Evolutionary conservation across 805 yeast genomes (phyloP).

Genomic region (Ogataea neopini): DNA sequence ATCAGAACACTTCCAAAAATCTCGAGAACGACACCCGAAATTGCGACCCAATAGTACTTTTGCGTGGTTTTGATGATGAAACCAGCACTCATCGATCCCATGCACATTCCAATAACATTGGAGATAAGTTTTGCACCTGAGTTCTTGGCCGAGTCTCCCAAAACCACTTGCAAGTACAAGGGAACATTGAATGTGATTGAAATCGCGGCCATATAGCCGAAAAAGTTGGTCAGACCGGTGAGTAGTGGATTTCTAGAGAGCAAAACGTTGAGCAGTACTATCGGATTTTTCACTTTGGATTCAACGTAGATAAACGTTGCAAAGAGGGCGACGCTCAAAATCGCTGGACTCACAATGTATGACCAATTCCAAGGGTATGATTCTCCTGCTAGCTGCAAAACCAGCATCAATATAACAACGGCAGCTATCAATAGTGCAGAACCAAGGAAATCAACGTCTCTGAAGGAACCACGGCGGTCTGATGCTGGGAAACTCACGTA

Average conservation of each 20-base stretch:
- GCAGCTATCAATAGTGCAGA: neutral
- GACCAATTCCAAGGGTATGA: neutral
- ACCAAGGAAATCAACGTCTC: neutral
- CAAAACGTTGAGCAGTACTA: neutral
- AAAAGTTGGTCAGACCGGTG: neutral
- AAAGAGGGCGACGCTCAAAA: neutral
- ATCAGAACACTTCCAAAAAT: neutral
- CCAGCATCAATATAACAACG: neutral
- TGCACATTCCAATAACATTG: neutral
- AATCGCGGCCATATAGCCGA: neutral
- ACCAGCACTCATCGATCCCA: slow-evolving; percentile 1
- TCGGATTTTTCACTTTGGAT: neutral
- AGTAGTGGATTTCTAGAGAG: neutral
- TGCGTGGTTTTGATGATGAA: neutral
- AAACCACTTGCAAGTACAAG: neutral
- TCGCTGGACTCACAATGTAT: neutral
- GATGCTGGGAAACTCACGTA: neutral
- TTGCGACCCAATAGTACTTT: neutral
- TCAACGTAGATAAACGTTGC: neutral
- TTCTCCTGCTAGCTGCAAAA: neutral
- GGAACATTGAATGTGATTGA: neutral
- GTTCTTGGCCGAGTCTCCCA: neutral
- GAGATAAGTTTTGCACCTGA: neutral
- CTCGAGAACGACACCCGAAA: neutral
- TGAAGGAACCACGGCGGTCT: neutral